Evolutionary conservation across 2,329 filamentous ascomycete genomes (phyloP).

Genomic region (Pseudogymnoascus sp.): DNA sequence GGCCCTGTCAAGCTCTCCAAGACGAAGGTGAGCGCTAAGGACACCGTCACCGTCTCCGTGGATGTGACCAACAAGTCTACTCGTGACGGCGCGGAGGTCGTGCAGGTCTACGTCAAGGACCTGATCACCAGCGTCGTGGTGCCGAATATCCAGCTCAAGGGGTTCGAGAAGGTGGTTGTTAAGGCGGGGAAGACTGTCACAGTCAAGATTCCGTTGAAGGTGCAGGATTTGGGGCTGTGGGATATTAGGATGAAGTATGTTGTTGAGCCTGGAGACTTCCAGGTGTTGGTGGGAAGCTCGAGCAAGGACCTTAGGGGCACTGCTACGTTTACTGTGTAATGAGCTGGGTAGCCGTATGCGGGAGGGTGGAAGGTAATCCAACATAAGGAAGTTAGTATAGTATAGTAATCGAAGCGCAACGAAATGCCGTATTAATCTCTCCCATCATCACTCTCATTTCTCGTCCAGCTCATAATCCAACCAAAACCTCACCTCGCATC

Average conservation of each 20-base stretch:
- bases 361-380: not conserved
- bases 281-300: slow-evolving; percentile 52
- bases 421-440: not conserved
- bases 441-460: no score
- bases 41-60: slow-evolving; percentile 45
- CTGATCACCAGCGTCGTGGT: slow-evolving; percentile 54
- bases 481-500: not conserved
- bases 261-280: slow-evolving; percentile 64
- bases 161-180: slow-evolving; percentile 62
- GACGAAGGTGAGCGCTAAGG: slow-evolving; percentile 31
- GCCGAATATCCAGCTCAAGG: slow-evolving; percentile 57
- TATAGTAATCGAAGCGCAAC: not conserved
- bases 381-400: not conserved
- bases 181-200: slow-evolving; percentile 44
- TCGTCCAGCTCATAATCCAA: not conserved
- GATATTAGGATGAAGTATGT: slow-evolving; percentile 64
- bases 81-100: slow-evolving; percentile 43
- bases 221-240: slow-evolving; percentile 67
- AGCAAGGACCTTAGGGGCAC: slow-evolving; percentile 50
- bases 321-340: slow-evolving; percentile 45
- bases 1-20: slow-evolving; percentile 40
- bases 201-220: slow-evolving; percentile 52
- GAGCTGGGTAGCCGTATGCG: not conserved
- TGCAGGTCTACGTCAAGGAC: slow-evolving; percentile 49
- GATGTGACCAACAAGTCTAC: slow-evolving; percentile 54